A percentile compares a stretch with the other conserved stretches of the same genome.
phyloP scores from a whole-genome alignment of 352 stramenopile genomes.

The Phytophthora tubulina region DNA sequence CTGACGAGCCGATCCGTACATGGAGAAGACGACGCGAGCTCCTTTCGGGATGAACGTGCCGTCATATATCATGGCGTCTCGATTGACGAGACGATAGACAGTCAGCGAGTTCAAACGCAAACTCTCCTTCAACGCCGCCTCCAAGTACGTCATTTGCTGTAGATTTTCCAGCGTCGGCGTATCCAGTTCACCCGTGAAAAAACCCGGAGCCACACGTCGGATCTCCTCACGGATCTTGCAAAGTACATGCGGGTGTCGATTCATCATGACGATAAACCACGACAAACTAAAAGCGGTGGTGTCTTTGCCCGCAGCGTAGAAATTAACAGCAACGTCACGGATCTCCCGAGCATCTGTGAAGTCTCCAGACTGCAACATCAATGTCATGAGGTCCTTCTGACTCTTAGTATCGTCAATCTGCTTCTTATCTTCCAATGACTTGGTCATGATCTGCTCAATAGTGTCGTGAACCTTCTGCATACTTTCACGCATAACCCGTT shows the following conservation, averaged over 20 bases:
- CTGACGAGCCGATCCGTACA: constrained; percentile 35
- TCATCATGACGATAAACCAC: constrained; percentile 80
- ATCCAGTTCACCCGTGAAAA: constrained; percentile 34
- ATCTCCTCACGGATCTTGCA: constrained; percentile 54
- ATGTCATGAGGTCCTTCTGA: constrained; percentile 49
- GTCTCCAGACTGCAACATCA: constrained; percentile 50
- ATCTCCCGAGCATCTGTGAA: constrained; percentile 44
- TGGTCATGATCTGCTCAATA: constrained; percentile 41
- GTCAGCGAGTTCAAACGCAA: constrained; percentile 58
- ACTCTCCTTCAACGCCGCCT: constrained; percentile 58
- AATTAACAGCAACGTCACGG: constrained; percentile 76
- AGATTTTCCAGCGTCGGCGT: constrained; percentile 43
- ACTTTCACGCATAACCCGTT: constrained; percentile 35
- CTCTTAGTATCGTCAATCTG: neutral
- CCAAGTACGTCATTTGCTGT: constrained; percentile 54
- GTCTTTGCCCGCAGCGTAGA: constrained; percentile 73
- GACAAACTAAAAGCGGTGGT: constrained; percentile 68
- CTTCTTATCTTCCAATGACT: constrained; percentile 29
- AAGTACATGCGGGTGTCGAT: constrained; percentile 52
- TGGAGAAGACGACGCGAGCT: constrained; percentile 32
- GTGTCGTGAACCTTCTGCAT: constrained; percentile 44
- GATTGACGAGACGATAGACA: constrained; percentile 42
- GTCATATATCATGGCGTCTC: constrained; percentile 60
- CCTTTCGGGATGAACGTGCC: constrained; percentile 51
- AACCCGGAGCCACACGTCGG: constrained; percentile 27